Percentiles rank a stretch among this genome's conserved stretches.
phyloP scores from a whole-genome alignment of 2,329 filamentous ascomycete genomes.

The Talaromyces sp. region DNA sequence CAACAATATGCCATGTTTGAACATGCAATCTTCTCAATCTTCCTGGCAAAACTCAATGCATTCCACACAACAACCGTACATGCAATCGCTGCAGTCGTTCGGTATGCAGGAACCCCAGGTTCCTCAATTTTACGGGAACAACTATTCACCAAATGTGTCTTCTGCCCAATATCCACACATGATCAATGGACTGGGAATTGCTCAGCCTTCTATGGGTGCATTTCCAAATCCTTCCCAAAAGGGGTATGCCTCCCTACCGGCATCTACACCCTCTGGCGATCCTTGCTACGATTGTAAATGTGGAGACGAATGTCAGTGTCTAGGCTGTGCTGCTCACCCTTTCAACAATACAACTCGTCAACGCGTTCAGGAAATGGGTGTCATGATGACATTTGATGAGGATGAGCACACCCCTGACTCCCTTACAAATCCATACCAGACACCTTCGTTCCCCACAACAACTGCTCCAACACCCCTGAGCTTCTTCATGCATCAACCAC shows the following conservation, averaged over 20 bases:
- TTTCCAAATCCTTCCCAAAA: slow-evolving; percentile 12
- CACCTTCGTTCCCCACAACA: slow-evolving; percentile 23
- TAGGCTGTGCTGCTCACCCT: slow-evolving; percentile 51
- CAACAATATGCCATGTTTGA: slow-evolving; percentile 18
- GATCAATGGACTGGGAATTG: slow-evolving; percentile 20
- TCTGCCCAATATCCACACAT: slow-evolving; percentile 16
- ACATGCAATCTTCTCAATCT: slow-evolving; percentile 16
- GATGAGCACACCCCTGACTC: slow-evolving; percentile 27
- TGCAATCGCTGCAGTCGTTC: slow-evolving; percentile 23
- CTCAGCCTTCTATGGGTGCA: slow-evolving; percentile 19
- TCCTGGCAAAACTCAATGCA: slow-evolving; percentile 27
- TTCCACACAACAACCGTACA: slow-evolving; percentile 15
- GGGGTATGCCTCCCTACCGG: slow-evolving; percentile 4
- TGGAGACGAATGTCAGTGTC: slow-evolving; percentile 49
- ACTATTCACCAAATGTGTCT: slow-evolving; percentile 16
- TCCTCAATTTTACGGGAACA: slow-evolving; percentile 18
- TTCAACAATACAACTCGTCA: slow-evolving; percentile 50
- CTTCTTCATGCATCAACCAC: slow-evolving; percentile 19
- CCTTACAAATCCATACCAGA: slow-evolving; percentile 21
- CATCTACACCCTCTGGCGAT: slow-evolving; percentile 16
- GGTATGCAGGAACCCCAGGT: slow-evolving; percentile 12
- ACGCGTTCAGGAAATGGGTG: slow-evolving; percentile 51
- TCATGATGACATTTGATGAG: slow-evolving; percentile 41
- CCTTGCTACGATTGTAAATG: slow-evolving; percentile 44
- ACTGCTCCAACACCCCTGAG: slow-evolving; percentile 15